Evolutionary conservation across 1,139 yeast genomes (phyloP), one percentile per base, ranked within the genome.

Genomic region (Zygosaccharomyces sapae): DNA sequence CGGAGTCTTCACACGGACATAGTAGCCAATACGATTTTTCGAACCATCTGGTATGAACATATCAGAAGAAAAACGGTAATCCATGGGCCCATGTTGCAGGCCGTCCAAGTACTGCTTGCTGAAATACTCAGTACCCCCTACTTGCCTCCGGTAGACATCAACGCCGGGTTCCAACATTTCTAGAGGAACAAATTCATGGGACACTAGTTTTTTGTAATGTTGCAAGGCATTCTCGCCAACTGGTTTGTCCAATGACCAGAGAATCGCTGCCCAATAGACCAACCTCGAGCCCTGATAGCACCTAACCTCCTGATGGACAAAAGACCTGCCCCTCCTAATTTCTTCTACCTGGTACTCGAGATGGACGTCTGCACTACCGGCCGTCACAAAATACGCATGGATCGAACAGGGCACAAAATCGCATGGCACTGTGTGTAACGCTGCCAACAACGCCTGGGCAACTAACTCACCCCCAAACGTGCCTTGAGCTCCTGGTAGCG

Each of bases 381-480:
- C 73, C 19, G 65, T 60, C 10, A 79, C 52, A 55, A 78, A 79
- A 57, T 75, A 76, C 38, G 79, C 74, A 54, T 77, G 82, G 43
- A 77, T 53, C 3, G 80, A 75, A 36, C 73, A 71, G 8, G 81
- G 81, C 36, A 66, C 65, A 63, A 75, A 77, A 39, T 63, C 55
- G 2, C 57, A 63, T 2, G 70, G 70, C 5, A 69, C 69, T 1
- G 78, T 73, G 41, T 70, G 76, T 34, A 81, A 70, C 1, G 86
- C 85, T 1, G 89, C 90, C 52, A 79, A 65, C 5, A 85, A 66
- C 1, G 89, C 70, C 61, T 86, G 95, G 1, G 88, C 86, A 38
- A 84, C 81, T 47, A 83, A 73, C 34, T 84, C 80, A 2, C 95
- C 95, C 1, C 95, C 95, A 68, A 83, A 86, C 1, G 85, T 80